Conservation (phyloP, 768 basidiomycete species). For the Cantharellus anzutake region DNA sequence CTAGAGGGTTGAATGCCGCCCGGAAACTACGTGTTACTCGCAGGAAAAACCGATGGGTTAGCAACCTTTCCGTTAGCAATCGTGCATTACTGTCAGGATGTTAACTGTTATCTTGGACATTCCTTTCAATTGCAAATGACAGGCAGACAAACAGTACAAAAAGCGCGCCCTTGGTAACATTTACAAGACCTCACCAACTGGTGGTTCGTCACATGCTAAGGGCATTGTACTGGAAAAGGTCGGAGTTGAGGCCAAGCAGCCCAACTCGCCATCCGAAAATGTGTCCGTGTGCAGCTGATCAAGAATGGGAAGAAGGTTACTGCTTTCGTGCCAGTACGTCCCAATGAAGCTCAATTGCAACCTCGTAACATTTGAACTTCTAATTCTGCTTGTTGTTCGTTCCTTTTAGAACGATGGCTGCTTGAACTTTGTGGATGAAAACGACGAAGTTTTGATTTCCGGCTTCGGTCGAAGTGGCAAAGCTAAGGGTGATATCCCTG, state of each 20-base stretch:
- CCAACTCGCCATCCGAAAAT: conserved; percentile 99
- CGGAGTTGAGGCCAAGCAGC: conserved; percentile 99
- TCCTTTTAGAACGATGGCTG: conserved; percentile 72
- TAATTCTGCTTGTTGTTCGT: not conserved
- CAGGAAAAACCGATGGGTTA: conserved; percentile 92
- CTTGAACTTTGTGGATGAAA: conserved; percentile 97
- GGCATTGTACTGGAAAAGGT: conserved; percentile 99
- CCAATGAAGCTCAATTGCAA: conserved; percentile 16
- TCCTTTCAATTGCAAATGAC: not conserved
- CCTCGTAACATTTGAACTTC: not conserved
- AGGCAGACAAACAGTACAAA: conserved; percentile 99
- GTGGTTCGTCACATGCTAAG: conserved; percentile 98
- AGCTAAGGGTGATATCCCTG: conserved; percentile 99
- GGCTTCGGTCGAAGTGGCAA: conserved; percentile 99
- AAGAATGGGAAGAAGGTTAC: conserved; percentile 99
- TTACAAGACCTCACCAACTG: conserved; percentile 99
- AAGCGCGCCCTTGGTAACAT: conserved; percentile 98
- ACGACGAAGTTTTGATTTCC: conserved; percentile 98
- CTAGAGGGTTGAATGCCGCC: conserved; percentile 95
- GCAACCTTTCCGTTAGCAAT: conserved; percentile 14
- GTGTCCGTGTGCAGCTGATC: conserved; percentile 98
- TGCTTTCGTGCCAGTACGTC: conserved; percentile 82
- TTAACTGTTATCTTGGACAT: conserved; percentile 1
- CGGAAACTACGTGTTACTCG: conserved; percentile 92
- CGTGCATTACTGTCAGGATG: not conserved